A percentile compares a stretch with the other conserved stretches of the same genome.
phyloP scores from a whole-genome alignment of 2,329 filamentous ascomycete genomes.

The Fusarium compactum region DNA sequence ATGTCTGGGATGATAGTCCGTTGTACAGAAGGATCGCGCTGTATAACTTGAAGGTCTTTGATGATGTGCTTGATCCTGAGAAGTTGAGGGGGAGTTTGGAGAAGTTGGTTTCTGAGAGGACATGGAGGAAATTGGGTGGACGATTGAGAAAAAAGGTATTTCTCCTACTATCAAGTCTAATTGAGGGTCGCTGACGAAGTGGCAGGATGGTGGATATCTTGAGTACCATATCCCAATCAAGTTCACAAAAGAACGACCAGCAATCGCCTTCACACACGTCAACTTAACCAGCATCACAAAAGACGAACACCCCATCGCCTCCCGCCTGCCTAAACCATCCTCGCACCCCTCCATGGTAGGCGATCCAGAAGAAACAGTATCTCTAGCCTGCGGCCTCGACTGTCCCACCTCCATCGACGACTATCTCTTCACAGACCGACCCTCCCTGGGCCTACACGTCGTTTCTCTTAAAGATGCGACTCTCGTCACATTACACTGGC shows the following conservation, averaged over 20 bases:
- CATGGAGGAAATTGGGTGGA: conserved; percentile 27
- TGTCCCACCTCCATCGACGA: conserved; percentile 14
- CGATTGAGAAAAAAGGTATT: conserved; percentile 25
- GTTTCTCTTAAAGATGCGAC: conserved; percentile 28
- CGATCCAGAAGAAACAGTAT: conserved; percentile 22
- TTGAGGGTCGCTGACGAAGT: not conserved
- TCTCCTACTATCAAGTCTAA: fast-evolving
- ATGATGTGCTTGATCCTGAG: conserved; percentile 23
- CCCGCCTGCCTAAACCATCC: conserved; percentile 4
- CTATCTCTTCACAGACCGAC: conserved; percentile 16
- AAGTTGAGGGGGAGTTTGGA: conserved; percentile 15
- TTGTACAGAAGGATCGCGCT: conserved; percentile 25
- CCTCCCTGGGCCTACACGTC: conserved; percentile 12
- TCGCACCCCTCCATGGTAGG: conserved; percentile 8
- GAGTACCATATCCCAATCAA: conserved; percentile 31
- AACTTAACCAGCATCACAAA: conserved; percentile 4
- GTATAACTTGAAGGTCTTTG: conserved; percentile 32
- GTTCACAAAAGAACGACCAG: conserved; percentile 18
- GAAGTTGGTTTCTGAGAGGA: conserved; percentile 8
- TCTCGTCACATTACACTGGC: conserved; percentile 10
- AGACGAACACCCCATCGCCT: conserved; percentile 18
- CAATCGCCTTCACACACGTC: conserved; percentile 10
- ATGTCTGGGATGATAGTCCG: conserved; percentile 30
- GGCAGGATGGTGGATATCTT: conserved; percentile 8
- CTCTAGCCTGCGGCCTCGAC: conserved; percentile 21